Conservation (phyloP, 495 filamentous ascomycete genomes). For the Acidomyces sp. region DNA sequence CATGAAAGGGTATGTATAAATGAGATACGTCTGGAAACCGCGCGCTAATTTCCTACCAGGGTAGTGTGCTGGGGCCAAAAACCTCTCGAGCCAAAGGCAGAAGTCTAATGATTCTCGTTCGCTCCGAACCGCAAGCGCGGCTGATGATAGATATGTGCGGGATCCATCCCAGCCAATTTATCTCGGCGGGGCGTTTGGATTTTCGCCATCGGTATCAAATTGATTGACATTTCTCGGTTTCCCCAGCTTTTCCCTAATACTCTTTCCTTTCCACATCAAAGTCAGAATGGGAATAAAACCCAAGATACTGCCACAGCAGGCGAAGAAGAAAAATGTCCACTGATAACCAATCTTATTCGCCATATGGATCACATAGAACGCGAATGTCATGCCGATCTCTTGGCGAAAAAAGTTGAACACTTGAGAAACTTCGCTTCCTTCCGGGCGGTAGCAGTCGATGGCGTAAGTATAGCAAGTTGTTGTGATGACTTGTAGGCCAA, state of each 20-base stretch:
- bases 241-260: slow-evolving; percentile 2
- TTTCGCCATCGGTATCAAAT: slow-evolving; percentile 3
- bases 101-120: too few species aligned
- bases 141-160: too few species aligned
- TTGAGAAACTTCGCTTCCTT: neutral
- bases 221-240: slow-evolving; percentile 1
- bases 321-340: slow-evolving; percentile 11
- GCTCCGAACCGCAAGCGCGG: too few species aligned
- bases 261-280: slow-evolving; percentile 9
- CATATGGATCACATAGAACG: slow-evolving; percentile 7
- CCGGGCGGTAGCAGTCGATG: slow-evolving; percentile 2
- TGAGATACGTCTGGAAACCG: neutral
- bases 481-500: slow-evolving; percentile 13
- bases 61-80: slow-evolving; percentile 7
- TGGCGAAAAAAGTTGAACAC: slow-evolving; percentile 9
- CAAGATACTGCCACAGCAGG: slow-evolving; percentile 1
- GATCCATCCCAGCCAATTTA: too few species aligned
- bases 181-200: neutral
- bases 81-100: too few species aligned
- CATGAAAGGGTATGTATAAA: slow-evolving; percentile 7
- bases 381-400: slow-evolving; percentile 13
- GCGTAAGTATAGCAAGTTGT: slow-evolving; percentile 12
- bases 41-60: slow-evolving; percentile 1
- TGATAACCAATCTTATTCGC: slow-evolving; percentile 7
- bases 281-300: slow-evolving; percentile 5